These are phyloP conservation scores for Xanthoconium separans DNA, from an alignment of 1,284 basidiomycete species.

Conservation along the genomic window DNA sequence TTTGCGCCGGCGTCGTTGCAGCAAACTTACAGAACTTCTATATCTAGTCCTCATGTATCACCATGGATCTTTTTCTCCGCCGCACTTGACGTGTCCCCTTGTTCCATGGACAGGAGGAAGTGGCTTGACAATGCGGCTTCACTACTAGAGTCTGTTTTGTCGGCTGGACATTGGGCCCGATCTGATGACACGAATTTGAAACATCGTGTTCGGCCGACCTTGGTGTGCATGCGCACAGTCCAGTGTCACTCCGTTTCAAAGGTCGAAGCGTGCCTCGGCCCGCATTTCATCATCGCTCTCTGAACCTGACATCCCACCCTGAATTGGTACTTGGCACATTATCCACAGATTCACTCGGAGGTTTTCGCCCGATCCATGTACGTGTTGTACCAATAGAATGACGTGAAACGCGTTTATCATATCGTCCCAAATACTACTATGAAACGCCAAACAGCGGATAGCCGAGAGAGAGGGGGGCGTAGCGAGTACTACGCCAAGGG, in stretches of 20 bases:
- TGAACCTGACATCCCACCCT: not conserved
- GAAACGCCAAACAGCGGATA: not conserved
- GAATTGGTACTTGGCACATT: not conserved
- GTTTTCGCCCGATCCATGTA: not conserved
- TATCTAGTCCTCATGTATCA: conserved; percentile 3
- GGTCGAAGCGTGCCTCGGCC: not conserved
- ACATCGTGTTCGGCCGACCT: not conserved
- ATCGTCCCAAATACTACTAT: not conserved
- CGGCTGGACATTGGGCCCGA: not conserved
- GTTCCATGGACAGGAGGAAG: not conserved
- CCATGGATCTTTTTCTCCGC: not conserved
- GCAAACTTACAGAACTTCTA: not conserved
- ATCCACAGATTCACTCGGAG: not conserved
- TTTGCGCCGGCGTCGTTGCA: conserved; percentile 1
- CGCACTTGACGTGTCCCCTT: not conserved
- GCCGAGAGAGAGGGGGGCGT: not conserved
- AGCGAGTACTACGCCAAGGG: too few relatives aligned
- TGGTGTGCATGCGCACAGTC: not conserved
- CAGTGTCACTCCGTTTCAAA: too few relatives aligned
- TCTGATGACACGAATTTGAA: conserved; percentile 9
- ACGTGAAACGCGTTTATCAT: not conserved
- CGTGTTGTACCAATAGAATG: not conserved
- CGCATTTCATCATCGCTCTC: not conserved
- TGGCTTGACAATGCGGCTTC: conserved; percentile 1
- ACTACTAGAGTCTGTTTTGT: not conserved